Evolutionary conservation across 1,284 basidiomycete genomes (phyloP).

Genomic region (Trichosporon ovoides): DNA sequence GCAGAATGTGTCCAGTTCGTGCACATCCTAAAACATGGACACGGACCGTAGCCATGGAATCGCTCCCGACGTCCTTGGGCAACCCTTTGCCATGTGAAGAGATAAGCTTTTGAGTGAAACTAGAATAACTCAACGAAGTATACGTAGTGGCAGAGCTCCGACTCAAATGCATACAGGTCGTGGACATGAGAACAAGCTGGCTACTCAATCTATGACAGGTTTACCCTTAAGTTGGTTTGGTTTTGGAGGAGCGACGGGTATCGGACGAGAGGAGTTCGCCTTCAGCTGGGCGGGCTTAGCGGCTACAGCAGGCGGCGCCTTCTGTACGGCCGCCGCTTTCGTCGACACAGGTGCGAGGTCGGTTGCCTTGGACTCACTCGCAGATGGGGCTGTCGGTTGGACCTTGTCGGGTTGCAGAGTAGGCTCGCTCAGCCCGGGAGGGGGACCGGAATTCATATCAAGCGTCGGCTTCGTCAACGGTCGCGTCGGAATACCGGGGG

Average conservation of each 20-base stretch:
- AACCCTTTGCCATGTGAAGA: not conserved
- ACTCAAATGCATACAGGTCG: not conserved
- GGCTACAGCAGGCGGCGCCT: not conserved
- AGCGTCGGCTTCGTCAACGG: slow-evolving; percentile 6
- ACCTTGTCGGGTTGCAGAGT: slow-evolving; percentile 11
- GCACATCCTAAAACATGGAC: not conserved
- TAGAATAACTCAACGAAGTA: not conserved
- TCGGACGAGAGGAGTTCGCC: not conserved
- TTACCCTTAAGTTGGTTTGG: slow-evolving; percentile 9
- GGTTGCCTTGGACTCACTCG: not conserved
- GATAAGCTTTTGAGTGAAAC: not conserved
- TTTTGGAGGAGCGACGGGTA: slow-evolving; percentile 1
- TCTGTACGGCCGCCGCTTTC: not conserved
- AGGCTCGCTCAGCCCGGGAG: slow-evolving; percentile 7
- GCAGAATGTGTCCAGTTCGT: too few species aligned
- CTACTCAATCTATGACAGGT: not conserved
- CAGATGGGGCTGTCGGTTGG: too few species aligned
- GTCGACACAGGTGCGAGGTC: not conserved
- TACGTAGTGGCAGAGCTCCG: not conserved
- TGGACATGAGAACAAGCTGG: not conserved
- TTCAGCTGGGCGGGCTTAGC: not conserved
- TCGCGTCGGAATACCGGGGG: not conserved
- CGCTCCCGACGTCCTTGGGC: not conserved
- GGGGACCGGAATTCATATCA: slow-evolving; percentile 16
- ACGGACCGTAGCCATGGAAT: not conserved